Base-by-base conservation (phyloP, 768 basidiomycete genomes). In the Imleria badia region DNA sequence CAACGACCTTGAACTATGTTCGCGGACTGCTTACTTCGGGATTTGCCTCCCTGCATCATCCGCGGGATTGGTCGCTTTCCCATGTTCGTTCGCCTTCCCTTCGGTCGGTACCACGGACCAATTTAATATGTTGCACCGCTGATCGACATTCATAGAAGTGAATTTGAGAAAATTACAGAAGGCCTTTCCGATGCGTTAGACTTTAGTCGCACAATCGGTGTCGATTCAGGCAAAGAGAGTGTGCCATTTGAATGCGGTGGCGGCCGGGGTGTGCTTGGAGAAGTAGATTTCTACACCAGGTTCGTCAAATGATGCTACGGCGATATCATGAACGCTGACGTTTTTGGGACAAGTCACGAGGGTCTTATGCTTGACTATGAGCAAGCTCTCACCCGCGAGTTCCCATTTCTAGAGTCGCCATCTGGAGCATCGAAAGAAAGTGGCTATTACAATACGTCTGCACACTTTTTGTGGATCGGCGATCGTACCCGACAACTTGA, bases 401-500 rank as follows among this genome's bases (percentile, higher is more conserved):
- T 87, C 53, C 73, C 84, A 6, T 45, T 80, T 0, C 77, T 73
- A 22, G 59, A 52, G 17, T 49, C 69, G 7, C 45, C 30, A 17
- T 53, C 59, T n/a, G 55, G 58, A 34, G 12, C 41, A 12, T 26
- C 55, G n/a, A 55, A 58, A 35, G 48, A 52, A 34, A 76, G 71
- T 41, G 84, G 79, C 35, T 81, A 80, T 68, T 98, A 96, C 73
- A 96, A 98, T 67, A 89, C 91, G 15, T 91, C 92, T 3, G 91
- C 93, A 9, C 94, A 95, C 69, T 96, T 97, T 73, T 72, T 98
- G 46, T 99, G 96, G 96, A 91, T 99, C 50, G 96, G 96, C 0
- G 97, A 99, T 72, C 84, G 96, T 48, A 99, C 96, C 6, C 77
- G 96, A 38, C 92, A 96, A 71, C 76, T 98, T 1, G 82, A 84